Evolutionary conservation across 2,329 filamentous ascomycete genomes (phyloP), one percentile per base, ranked within the genome.

Genomic region (Cladorrhinum sp.): DNA sequence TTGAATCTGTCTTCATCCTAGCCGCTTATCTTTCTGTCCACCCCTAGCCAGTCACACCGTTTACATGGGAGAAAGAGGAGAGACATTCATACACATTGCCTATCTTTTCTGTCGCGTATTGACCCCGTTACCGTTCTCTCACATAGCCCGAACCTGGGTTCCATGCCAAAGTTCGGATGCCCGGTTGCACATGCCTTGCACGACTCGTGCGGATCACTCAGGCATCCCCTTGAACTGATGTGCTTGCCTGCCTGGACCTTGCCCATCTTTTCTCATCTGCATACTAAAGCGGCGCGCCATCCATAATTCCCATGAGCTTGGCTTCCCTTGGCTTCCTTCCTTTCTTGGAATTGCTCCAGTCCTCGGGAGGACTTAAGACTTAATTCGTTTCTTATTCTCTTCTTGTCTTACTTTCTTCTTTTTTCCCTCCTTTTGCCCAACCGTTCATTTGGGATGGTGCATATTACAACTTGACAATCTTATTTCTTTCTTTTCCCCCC

Each of bases 221-320:
- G 26, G 26, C 23, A 39, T n/a, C 46, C 39, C 23, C 23, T 55
- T 46, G 62, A 64, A n/a, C n/a, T n/a, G n/a, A n/a, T n/a, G n/a
- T n/a, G n/a, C n/a, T n/a, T n/a, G n/a, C n/a, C n/a, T n/a, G n/a
- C n/a, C n/a, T 28, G 26, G 26, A 28, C 9, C 4, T 28, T 9
- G 26, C 9, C 26, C 9, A 28, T 4, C 4, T 28, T 28, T 28
- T 28, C 26, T 28, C 9, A 5, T 55, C 51, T 68, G 66, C 68
- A 67, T 73, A 71, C 72, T 73, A 71, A 73, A 74, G 67, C 64
- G 59, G 52, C 63, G 30, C 48, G 60, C n/a, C n/a, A n/a, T n/a
- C n/a, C n/a, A n/a, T n/a, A n/a, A 20, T 57, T 55, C 59, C 36
- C 33, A 55, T 55, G 36, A 48, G 36, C 48, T 58, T 60, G 48